Evolutionary conservation across 202 grass and related monocot genomes (phyloP).

Genomic region (Saccharum hybrid): DNA sequence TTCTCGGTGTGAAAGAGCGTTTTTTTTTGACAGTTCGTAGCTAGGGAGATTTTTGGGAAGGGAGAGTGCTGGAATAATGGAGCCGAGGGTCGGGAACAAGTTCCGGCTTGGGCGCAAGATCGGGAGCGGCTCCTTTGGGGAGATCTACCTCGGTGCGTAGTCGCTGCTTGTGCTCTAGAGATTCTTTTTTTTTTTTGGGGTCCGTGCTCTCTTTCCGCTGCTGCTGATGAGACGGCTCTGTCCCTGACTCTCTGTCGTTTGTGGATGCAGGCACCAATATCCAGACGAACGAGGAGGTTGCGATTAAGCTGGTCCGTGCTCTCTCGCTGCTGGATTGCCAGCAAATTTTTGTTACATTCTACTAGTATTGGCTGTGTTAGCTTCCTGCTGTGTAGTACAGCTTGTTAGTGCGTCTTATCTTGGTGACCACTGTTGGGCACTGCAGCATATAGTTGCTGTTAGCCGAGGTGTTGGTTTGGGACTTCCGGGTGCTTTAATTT

Average conservation of each 20-base stretch:
- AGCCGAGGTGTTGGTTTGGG: background rate
- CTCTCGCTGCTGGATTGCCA: conserved; percentile 7
- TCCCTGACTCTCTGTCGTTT: conserved; percentile 1
- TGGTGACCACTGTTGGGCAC: background rate
- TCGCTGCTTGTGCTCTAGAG: conserved; percentile 16
- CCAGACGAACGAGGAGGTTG: conserved; percentile 98
- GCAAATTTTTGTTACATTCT: conserved; percentile 38
- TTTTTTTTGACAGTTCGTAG: conserved; percentile 10
- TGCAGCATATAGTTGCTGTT: background rate
- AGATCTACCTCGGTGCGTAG: conserved; percentile 90
- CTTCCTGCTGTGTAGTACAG: background rate
- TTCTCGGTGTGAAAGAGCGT: conserved; percentile 33
- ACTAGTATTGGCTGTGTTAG: background rate
- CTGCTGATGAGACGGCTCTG: conserved; percentile 28
- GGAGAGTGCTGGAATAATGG: conserved; percentile 53
- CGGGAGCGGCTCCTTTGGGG: conserved; percentile 88
- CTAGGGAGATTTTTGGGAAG: conserved; percentile 32
- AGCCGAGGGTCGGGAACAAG: conserved; percentile 90
- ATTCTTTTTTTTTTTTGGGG: conserved; percentile 12
- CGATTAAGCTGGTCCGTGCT: conserved; percentile 89
- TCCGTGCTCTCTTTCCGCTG: conserved; percentile 2
- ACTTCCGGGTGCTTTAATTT: background rate
- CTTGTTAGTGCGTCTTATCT: conserved; percentile 6
- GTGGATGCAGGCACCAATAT: conserved; percentile 79
- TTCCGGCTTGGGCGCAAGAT: conserved; percentile 95